These are phyloP conservation scores for Wallacemonas sp. DNA, from an alignment of 208 protist species.

Conservation along the genomic window DNA sequence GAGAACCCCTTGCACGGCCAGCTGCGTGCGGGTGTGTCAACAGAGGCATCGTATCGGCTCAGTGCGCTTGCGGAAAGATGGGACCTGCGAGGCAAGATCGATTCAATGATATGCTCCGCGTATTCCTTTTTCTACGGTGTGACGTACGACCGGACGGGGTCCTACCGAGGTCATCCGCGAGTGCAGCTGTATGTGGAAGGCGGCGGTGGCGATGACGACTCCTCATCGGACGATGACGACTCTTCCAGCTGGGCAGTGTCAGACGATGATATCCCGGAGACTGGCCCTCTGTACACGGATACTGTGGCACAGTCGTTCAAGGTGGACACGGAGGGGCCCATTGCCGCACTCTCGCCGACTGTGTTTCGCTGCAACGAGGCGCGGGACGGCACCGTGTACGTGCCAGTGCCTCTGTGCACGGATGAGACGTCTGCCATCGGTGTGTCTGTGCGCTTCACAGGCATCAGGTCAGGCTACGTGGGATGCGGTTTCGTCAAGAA, in stretches of 20 bases:
- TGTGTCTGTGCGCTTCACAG: neutral
- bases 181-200: too few relatives aligned
- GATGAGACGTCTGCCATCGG: neutral
- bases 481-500: slow-evolving; percentile 1
- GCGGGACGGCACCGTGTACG: neutral
- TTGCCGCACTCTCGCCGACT: neutral
- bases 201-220: too few relatives aligned
- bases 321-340: neutral
- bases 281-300: neutral
- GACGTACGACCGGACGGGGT: neutral
- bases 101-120: neutral
- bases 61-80: neutral
- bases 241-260: too few relatives aligned
- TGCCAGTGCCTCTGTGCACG: neutral
- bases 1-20: too few relatives aligned
- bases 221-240: too few relatives aligned
- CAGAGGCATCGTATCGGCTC: neutral
- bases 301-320: neutral
- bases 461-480: neutral
- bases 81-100: neutral
- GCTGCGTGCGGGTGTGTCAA: too few relatives aligned
- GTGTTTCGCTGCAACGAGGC: neutral
- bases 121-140: too few relatives aligned
- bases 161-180: neutral
- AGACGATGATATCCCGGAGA: neutral